Conservation (phyloP, 108 stramenopile genomes). For the Nitzschia inconspicua region DNA sequence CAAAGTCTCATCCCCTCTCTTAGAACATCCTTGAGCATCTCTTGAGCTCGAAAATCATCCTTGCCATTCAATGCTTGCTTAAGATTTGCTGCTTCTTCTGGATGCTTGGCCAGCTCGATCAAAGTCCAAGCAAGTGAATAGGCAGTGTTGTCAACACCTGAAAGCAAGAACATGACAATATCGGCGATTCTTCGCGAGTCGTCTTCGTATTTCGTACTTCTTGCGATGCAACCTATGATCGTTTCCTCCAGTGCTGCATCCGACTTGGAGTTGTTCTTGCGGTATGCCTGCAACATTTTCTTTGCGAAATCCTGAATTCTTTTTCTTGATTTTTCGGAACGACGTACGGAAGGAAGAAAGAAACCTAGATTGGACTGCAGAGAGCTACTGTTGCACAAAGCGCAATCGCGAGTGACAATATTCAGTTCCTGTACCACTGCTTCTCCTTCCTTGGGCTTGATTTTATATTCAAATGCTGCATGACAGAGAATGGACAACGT, state of each 20-base stretch:
- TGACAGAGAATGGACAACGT: slow-evolving; percentile 44
- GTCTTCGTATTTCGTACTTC: slow-evolving; percentile 30
- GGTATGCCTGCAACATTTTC: slow-evolving; percentile 23
- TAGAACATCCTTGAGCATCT: slow-evolving; percentile 38
- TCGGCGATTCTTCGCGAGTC: slow-evolving; percentile 39
- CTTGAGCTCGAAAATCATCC: slow-evolving; percentile 20
- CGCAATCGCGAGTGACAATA: slow-evolving; percentile 11
- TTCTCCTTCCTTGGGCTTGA: slow-evolving; percentile 18
- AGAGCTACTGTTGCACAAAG: too few relatives aligned
- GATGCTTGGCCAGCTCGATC: slow-evolving; percentile 38
- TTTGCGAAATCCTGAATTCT: slow-evolving; percentile 15
- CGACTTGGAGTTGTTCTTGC: slow-evolving; percentile 13
- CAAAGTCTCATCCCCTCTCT: slow-evolving; percentile 38
- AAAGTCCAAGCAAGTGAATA: slow-evolving; percentile 41
- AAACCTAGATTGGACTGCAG: too few relatives aligned
- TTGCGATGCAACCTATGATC: slow-evolving; percentile 33
- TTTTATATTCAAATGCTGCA: slow-evolving; percentile 46
- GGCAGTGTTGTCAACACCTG: slow-evolving; percentile 48
- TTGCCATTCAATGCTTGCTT: slow-evolving; percentile 22
- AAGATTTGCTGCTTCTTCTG: slow-evolving; percentile 18
- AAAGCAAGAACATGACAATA: slow-evolving; percentile 37
- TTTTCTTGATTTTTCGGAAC: neutral
- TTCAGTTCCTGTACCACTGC: slow-evolving; percentile 16
- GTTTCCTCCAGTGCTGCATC: slow-evolving; percentile 9
- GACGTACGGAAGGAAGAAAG: slow-evolving; percentile 14